Percentiles rank a stretch among this genome's conserved stretches.
Evolutionary conservation across 176 grass and related monocot genomes (phyloP).

Genomic region (Leersia perrieri): DNA sequence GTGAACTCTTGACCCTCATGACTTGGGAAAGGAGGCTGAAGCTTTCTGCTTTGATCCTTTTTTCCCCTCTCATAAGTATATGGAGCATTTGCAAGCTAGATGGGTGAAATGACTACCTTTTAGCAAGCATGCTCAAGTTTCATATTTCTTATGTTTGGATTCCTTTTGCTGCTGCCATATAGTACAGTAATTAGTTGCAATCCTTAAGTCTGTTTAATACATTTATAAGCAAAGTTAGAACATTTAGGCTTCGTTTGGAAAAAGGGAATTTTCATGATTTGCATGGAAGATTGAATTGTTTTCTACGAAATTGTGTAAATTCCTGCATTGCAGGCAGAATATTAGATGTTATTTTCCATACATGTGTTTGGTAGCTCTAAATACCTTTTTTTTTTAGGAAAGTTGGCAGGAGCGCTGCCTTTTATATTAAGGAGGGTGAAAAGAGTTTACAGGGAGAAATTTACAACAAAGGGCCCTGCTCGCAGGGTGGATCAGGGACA

Average conservation of each 20-base stretch:
- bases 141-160: neutral
- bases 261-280: neutral
- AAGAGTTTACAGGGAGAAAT: no score
- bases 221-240: neutral
- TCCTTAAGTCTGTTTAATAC: neutral
- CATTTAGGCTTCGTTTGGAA: neutral
- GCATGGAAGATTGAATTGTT: neutral
- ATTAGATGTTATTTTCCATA: neutral
- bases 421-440: no score
- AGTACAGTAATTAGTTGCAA: neutral
- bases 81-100: neutral
- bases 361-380: neutral
- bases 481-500: no score
- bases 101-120: neutral
- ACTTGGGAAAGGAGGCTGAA: neutral
- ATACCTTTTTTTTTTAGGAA: no score
- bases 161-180: neutral
- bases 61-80: neutral
- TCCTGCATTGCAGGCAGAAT: neutral
- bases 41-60: conserved; percentile 6
- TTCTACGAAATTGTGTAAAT: neutral
- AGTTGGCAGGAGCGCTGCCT: no score
- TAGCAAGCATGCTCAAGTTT: neutral
- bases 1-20: neutral
- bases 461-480: no score